phyloP scores from a whole-genome alignment of 352 stramenopile genomes.

The Phytopythium delawarense region DNA sequence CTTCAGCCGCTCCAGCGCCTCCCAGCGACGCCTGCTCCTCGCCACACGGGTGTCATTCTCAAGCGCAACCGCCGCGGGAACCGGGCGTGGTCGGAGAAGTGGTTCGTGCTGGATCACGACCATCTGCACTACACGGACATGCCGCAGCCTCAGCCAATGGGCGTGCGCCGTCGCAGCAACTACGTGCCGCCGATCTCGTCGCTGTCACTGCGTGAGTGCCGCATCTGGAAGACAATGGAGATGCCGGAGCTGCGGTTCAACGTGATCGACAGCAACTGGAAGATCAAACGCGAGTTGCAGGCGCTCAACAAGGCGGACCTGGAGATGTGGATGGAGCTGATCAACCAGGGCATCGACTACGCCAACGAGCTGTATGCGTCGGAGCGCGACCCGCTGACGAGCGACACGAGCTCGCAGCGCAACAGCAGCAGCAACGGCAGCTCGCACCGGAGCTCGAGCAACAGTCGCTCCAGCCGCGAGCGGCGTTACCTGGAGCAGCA shows the following conservation, averaged over 20 bases:
- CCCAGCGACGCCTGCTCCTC: constrained; percentile 31
- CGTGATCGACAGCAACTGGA: constrained; percentile 70
- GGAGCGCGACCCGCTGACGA: constrained; percentile 17
- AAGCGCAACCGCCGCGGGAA: constrained; percentile 73
- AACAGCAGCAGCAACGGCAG: constrained; percentile 32
- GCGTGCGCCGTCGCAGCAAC: constrained; percentile 8
- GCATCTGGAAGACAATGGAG: constrained; percentile 86
- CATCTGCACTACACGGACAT: constrained; percentile 72
- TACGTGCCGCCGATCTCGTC: constrained; percentile 44
- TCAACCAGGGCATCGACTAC: constrained; percentile 76
- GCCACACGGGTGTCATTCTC: constrained; percentile 53
- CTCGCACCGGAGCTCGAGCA: constrained; percentile 22
- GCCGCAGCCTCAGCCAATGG: constrained; percentile 14
- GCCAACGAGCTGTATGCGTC: constrained; percentile 47
- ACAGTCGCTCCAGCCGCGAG: constrained; percentile 23
- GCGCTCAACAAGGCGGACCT: constrained; percentile 53
- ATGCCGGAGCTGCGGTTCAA: constrained; percentile 81
- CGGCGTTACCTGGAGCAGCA: constrained; percentile 16
- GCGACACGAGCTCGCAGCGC: constrained; percentile 12
- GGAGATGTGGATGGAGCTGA: constrained; percentile 65
- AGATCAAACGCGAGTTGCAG: constrained; percentile 80
- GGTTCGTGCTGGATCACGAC: constrained; percentile 64
- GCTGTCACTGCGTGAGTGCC: constrained; percentile 59
- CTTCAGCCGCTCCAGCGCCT: constrained; percentile 12
- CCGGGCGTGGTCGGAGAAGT: constrained; percentile 66